Base-by-base conservation (phyloP, 805 yeast species). In the Yarrowia sp. region DNA sequence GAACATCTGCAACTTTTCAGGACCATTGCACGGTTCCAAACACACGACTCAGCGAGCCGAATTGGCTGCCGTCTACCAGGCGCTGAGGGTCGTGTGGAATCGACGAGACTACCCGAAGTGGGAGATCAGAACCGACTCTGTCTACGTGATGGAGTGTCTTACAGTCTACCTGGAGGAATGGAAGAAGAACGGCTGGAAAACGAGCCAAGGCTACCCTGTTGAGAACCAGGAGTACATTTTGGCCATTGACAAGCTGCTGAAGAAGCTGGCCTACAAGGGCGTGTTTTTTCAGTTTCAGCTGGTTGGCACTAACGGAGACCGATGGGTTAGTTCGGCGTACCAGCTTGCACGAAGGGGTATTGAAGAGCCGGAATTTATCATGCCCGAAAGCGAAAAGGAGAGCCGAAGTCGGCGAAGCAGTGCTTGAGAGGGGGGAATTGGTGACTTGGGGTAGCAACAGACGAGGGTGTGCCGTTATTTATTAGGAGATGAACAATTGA, bases 41-140 rank as follows among this genome's bases (percentile, higher is more conserved):
- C 92, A 87, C 40, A 91, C 97, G 1, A 92, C 92, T 72, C 92
- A 90, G 71, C 78, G 91, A 47, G 95, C 96, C 0, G 98, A 93
- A 76, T 82, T 92, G 12, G 75, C 79, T 14, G 97, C 96, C 0
- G 81, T 90, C 19, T 74, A 78, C 6, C 80, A 80, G 40, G 96
- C 95, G 0, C 74, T 90, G 68, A 74, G 75, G 7, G 71, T 73
- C 8, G 80, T 87, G 17, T 58, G 70, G 0, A 34, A 69, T 1
- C 44, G 61, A 15, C 46, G 38, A 12, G 83, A 80, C 30, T 74
- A 81, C 67, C 71, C 73, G 3, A 61, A 70, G 12, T 70, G 74
- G 30, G 76, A 73, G 4, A 86, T 92, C 15, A 76, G 79, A 43
- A 83, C 95, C 0, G 98, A 93, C 76, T 91, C 97, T 0, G 81